A percentile compares a stretch with the other conserved stretches of the same genome.
phyloP scores from a whole-genome alignment of 495 filamentous ascomycete species.

The Tuber borchii region DNA sequence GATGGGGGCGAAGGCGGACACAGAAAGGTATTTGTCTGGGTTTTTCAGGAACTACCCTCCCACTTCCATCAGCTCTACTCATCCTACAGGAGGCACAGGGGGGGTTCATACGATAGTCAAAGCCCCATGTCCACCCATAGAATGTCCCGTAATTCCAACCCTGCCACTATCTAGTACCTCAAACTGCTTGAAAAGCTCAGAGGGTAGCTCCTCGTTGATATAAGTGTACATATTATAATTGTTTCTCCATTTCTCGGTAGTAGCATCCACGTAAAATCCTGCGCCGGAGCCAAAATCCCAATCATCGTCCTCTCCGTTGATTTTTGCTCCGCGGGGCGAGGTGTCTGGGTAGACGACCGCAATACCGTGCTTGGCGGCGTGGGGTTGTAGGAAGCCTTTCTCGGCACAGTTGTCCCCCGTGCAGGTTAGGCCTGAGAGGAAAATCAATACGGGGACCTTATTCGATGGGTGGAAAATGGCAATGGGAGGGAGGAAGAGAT shows the following conservation, averaged over 20 bases:
- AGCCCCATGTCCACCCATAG: conserved; percentile 95
- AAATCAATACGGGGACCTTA: conserved; percentile 82
- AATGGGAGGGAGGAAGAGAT: conserved; percentile 60
- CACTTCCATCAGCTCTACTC: neutral
- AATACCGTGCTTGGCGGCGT: conserved; percentile 68
- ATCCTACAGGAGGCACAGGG: neutral
- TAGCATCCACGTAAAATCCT: conserved; percentile 93
- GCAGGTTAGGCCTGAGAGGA: conserved; percentile 90
- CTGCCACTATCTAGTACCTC: conserved; percentile 57
- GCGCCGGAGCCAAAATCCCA: conserved; percentile 90
- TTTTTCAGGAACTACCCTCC: conserved; percentile 66
- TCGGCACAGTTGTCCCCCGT: conserved; percentile 93
- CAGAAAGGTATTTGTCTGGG: conserved; percentile 77
- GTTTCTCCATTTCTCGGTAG: conserved; percentile 59
- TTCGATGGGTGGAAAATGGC: conserved; percentile 21
- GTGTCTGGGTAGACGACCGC: conserved; percentile 93
- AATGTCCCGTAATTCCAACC: conserved; percentile 82
- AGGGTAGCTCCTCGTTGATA: conserved; percentile 71
- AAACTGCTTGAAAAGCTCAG: conserved; percentile 61
- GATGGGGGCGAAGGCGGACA: conserved; percentile 88
- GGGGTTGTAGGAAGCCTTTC: conserved; percentile 90
- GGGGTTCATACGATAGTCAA: conserved; percentile 60
- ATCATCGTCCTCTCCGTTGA: conserved; percentile 70
- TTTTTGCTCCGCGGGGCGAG: conserved; percentile 69
- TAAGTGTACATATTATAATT: conserved; percentile 94